These are phyloP conservation scores for Aeschynomene evenia DNA, from an alignment of 306 rosid genomes.

Conservation along the genomic window DNA sequence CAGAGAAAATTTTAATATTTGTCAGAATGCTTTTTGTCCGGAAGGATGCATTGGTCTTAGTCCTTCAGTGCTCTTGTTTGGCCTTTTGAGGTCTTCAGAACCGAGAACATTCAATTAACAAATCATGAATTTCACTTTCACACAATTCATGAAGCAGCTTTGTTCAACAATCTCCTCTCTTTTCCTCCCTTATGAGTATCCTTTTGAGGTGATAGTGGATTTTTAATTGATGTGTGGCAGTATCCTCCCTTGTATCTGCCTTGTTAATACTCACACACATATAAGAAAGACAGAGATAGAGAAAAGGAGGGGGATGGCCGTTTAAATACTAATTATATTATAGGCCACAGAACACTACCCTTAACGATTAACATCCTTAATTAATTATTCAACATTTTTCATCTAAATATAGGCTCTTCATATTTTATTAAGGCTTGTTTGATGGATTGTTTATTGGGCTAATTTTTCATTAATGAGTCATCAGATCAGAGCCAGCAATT, in stretches of 20 bases:
- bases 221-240: background rate
- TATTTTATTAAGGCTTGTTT: too few species aligned
- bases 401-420: too few species aligned
- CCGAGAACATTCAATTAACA: background rate
- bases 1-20: background rate
- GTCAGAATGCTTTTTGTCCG: constrained; percentile 24
- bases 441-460: too few species aligned
- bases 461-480: background rate
- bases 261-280: too few species aligned
- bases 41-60: background rate
- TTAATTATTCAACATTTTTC: too few species aligned
- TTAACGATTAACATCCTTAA: too few species aligned
- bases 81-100: constrained; percentile 19
- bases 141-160: background rate
- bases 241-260: too few species aligned
- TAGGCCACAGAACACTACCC: too few species aligned
- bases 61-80: constrained; percentile 7
- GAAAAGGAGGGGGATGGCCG: background rate
- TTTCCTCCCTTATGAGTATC: background rate
- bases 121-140: background rate
- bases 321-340: background rate
- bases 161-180: background rate
- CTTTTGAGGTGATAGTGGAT: background rate
- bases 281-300: too few species aligned
- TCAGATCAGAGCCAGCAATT: background rate